These are phyloP conservation scores for Globisporangium takayamanum DNA, from an alignment of 352 stramenopile species.

Conservation along the genomic window DNA sequence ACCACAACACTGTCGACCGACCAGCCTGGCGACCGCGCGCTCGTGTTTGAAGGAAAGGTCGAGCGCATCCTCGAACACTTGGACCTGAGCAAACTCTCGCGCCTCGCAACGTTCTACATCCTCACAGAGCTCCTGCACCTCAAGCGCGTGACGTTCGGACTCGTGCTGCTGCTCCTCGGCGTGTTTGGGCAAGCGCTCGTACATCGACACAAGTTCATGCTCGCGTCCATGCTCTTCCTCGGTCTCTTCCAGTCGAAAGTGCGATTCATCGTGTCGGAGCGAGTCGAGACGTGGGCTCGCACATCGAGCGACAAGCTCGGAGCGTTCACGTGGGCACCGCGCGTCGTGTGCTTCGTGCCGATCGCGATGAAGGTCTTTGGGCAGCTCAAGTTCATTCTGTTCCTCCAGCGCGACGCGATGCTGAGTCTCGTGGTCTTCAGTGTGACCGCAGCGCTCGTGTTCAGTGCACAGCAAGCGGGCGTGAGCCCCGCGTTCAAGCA, in stretches of 20 bases:
- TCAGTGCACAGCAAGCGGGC: conserved; percentile 21
- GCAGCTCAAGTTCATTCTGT: conserved; percentile 68
- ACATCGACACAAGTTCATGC: conserved; percentile 73
- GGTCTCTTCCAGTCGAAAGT: conserved; percentile 60
- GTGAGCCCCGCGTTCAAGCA: conserved; percentile 27
- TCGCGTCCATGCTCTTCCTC: conserved; percentile 56
- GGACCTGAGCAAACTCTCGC: conserved; percentile 44
- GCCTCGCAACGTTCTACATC: conserved; percentile 41
- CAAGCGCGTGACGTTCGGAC: conserved; percentile 33
- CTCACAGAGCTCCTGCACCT: conserved; percentile 50
- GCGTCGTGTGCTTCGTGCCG: conserved; percentile 41
- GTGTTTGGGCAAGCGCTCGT: conserved; percentile 44
- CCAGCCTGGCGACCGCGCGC: conserved; percentile 10
- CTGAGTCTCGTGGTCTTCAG: conserved; percentile 31
- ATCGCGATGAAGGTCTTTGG: conserved; percentile 67
- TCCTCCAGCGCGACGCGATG: conserved; percentile 47
- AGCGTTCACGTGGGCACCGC: conserved; percentile 45
- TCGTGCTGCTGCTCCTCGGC: conserved; percentile 42
- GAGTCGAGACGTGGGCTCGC: conserved; percentile 39
- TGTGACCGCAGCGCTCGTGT: conserved; percentile 29
- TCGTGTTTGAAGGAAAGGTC: conserved; percentile 54
- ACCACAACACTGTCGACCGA: conserved; percentile 2
- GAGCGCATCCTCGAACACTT: conserved; percentile 46
- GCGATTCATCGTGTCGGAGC: conserved; percentile 24
- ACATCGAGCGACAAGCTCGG: conserved; percentile 64